phyloP scores from a whole-genome alignment of 1,284 basidiomycete species.

The Malassezia globosa region DNA sequence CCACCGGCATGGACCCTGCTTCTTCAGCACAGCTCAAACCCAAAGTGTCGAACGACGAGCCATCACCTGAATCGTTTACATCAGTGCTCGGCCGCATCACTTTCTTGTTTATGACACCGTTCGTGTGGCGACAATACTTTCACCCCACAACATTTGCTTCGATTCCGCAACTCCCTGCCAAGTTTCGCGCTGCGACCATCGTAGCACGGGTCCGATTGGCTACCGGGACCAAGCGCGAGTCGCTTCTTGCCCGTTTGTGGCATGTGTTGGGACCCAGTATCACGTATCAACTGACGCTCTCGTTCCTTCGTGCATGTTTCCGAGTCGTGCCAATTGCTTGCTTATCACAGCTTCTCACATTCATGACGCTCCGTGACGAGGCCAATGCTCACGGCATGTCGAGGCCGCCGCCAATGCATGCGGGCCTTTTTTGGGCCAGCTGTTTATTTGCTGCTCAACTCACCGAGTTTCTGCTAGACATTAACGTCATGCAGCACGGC shows the following conservation, averaged over 20 bases:
- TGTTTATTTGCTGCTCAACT: constrained; percentile 49
- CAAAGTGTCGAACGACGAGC: no score
- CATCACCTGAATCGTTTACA: constrained; percentile 14
- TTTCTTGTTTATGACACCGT: constrained; percentile 25
- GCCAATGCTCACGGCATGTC: constrained; percentile 20
- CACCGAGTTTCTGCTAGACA: constrained; percentile 47
- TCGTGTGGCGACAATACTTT: constrained; percentile 49
- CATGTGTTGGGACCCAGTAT: constrained; percentile 22
- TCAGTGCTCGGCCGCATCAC: constrained; percentile 18
- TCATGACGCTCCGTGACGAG: constrained; percentile 42
- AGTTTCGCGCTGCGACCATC: constrained; percentile 49
- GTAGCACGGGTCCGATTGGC: constrained; percentile 11
- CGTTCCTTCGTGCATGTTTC: constrained; percentile 49
- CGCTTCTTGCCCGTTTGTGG: constrained; percentile 46
- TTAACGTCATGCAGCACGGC: constrained; percentile 47
- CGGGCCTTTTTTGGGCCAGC: constrained; percentile 50
- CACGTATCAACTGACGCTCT: constrained; percentile 45
- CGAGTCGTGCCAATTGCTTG: constrained; percentile 51
- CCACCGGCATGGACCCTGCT: no score
- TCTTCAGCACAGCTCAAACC: no score
- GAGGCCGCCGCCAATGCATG: constrained; percentile 47
- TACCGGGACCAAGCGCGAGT: neutral
- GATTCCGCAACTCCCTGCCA: constrained; percentile 51
- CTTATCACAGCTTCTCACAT: constrained; percentile 51
- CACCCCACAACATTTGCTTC: constrained; percentile 48